phyloP scores from a whole-genome alignment of 2,329 filamentous ascomycete species.

The Shiraia bambusicola region DNA sequence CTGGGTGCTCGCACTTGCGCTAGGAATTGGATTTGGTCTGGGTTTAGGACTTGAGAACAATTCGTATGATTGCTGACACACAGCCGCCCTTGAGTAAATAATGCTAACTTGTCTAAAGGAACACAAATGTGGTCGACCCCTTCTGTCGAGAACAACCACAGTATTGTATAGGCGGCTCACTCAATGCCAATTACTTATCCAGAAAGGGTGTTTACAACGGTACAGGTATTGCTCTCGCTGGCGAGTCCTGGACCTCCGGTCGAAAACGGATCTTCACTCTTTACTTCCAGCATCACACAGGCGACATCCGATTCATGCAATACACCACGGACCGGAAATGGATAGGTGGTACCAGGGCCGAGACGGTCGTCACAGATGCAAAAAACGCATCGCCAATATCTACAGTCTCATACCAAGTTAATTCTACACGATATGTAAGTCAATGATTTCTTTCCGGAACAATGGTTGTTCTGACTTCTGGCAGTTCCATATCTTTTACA shows the following conservation, averaged over 20 bases:
- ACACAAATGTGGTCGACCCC: constrained; percentile 14
- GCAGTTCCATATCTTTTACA: constrained; percentile 47
- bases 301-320: constrained; percentile 46
- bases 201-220: constrained; percentile 50
- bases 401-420: constrained; percentile 45
- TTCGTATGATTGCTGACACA: constrained; percentile 8
- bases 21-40: constrained; percentile 43
- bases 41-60: constrained; percentile 32
- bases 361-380: constrained; percentile 46
- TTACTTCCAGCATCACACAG: constrained; percentile 50
- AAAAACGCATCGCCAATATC: constrained; percentile 50
- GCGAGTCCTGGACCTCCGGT: constrained; percentile 45
- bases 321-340: constrained; percentile 41
- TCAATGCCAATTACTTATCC: constrained; percentile 44
- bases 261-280: constrained; percentile 45
- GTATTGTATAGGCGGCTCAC: constrained; percentile 43
- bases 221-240: constrained; percentile 50
- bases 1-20: constrained; percentile 36
- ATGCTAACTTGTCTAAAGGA: constrained; percentile 5
- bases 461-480: not conserved
- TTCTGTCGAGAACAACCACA: constrained; percentile 32
- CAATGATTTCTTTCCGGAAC: not conserved
- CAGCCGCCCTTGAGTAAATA: not conserved
- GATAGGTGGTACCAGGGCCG: constrained; percentile 42
- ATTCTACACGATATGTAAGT: constrained; percentile 42